Evolutionary conservation across 1,284 basidiomycete species (phyloP).

Genomic region (Tilletia caries): DNA sequence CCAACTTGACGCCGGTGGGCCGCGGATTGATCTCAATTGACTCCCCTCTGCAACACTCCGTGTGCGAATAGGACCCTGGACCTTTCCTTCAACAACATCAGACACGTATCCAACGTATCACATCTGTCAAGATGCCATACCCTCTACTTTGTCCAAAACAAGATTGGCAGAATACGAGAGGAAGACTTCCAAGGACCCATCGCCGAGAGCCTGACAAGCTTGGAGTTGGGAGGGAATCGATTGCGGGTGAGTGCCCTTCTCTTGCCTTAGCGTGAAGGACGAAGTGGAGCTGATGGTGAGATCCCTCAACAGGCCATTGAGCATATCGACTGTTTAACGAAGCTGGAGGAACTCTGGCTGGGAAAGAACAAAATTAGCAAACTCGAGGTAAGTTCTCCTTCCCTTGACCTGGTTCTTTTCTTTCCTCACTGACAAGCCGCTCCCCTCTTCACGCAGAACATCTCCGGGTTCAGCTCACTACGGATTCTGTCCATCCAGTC

Average conservation of each 20-base stretch:
- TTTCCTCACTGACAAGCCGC: conserved; percentile 2
- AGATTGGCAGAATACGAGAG: conserved; percentile 70
- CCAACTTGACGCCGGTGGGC: neutral
- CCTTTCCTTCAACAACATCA: conserved; percentile 87
- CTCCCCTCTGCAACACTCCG: neutral
- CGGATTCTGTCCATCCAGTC: conserved; percentile 70
- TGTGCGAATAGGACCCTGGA: conserved; percentile 68
- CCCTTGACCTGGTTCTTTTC: neutral
- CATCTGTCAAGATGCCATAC: conserved; percentile 64
- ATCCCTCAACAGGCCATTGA: conserved; percentile 70
- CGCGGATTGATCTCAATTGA: no score
- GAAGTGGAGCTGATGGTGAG: no score
- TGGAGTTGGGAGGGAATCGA: conserved; percentile 89
- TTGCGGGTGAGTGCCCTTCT: conserved; percentile 66
- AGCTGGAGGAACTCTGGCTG: conserved; percentile 88
- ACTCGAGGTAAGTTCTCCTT: conserved; percentile 20
- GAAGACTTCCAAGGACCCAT: conserved; percentile 65
- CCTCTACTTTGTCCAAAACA: conserved; percentile 94
- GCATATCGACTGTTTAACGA: conserved; percentile 73
- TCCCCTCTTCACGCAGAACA: conserved; percentile 17
- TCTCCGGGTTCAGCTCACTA: conserved; percentile 25
- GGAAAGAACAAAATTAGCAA: conserved; percentile 65
- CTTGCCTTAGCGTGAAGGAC: neutral
- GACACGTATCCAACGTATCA: conserved; percentile 59
- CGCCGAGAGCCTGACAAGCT: conserved; percentile 66